phyloP scores from a whole-genome alignment of 2,329 filamentous ascomycete genomes.

The Clonostachys solani region DNA sequence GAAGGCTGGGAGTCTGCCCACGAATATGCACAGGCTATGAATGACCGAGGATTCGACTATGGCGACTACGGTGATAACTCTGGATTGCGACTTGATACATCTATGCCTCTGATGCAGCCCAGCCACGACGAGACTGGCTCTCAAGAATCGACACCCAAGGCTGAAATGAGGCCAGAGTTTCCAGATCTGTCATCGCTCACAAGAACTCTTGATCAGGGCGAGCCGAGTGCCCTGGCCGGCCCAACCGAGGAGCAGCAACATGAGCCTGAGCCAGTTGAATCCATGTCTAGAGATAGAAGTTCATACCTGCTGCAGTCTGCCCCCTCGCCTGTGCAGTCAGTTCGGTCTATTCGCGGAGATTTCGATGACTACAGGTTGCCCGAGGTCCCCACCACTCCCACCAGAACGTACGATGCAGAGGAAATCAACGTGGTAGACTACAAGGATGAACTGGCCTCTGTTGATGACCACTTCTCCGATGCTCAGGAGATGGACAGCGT shows the following conservation, averaged over 20 bases:
- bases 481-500: slow-evolving; percentile 15
- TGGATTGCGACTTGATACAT: slow-evolving; percentile 15
- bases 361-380: slow-evolving; percentile 11
- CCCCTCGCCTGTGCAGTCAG: slow-evolving; percentile 23
- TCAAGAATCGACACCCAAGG: slow-evolving; percentile 65
- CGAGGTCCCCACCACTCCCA: slow-evolving; percentile 12
- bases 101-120: slow-evolving; percentile 17
- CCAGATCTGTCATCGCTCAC: slow-evolving; percentile 6
- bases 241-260: slow-evolving; percentile 6
- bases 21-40: slow-evolving; percentile 9
- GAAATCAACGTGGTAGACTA: slow-evolving; percentile 10
- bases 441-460: slow-evolving; percentile 23
- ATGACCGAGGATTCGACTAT: too few relatives aligned
- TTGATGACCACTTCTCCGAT: slow-evolving; percentile 29
- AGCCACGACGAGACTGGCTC: slow-evolving; percentile 51
- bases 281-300: slow-evolving; percentile 35
- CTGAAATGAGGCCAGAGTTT: slow-evolving; percentile 31
- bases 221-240: neutral
- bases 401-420: slow-evolving; percentile 8
- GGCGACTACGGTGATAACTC: too few relatives aligned
- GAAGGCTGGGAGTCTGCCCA: slow-evolving; percentile 15
- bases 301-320: slow-evolving; percentile 34
- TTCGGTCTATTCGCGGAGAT: slow-evolving; percentile 14
- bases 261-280: slow-evolving; percentile 31
- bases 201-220: slow-evolving; percentile 2